These are phyloP conservation scores for Morella rubra DNA, from an alignment of 306 rosid genomes.

Conservation along the genomic window DNA sequence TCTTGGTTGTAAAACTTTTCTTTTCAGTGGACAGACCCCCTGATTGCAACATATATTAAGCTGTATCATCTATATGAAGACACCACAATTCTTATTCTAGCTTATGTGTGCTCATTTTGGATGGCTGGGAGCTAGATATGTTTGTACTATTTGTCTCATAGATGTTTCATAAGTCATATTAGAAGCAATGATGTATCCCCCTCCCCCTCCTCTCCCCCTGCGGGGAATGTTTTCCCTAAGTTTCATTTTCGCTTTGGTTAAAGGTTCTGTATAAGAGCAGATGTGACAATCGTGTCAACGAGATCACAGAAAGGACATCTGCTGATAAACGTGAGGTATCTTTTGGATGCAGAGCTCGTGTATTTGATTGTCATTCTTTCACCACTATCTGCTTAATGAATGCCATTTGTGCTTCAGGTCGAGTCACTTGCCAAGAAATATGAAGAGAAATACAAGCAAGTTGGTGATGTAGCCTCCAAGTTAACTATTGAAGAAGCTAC, in stretches of 20 bases:
- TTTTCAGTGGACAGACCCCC: background rate
- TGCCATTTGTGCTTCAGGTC: constrained; percentile 48
- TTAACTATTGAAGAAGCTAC: constrained; percentile 89
- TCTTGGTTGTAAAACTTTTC: background rate
- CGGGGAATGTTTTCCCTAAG: constrained; percentile 6
- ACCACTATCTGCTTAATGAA: constrained; percentile 25
- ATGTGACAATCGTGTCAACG: constrained; percentile 93
- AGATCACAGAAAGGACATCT: constrained; percentile 75
- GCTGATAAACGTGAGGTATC: constrained; percentile 83
- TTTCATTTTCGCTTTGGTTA: constrained; percentile 23
- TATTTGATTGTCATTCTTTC: constrained; percentile 18
- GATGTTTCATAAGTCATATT: background rate
- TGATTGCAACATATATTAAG: constrained; percentile 2
- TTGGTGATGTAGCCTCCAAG: constrained; percentile 91
- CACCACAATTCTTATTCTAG: background rate
- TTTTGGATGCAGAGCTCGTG: constrained; percentile 34
- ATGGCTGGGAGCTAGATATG: constrained; percentile 3
- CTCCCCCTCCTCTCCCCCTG: background rate
- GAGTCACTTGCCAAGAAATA: constrained; percentile 79
- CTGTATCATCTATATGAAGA: background rate
- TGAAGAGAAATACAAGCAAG: constrained; percentile 88
- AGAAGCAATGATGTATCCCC: constrained; percentile 1
- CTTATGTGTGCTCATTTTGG: background rate
- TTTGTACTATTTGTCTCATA: background rate
- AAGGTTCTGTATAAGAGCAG: constrained; percentile 98